A percentile compares a stretch with the other conserved stretches of the same genome.
Evolutionary conservation across 2,329 filamentous ascomycete genomes (phyloP).

Genomic region (Fusarium tanahbumbuense): DNA sequence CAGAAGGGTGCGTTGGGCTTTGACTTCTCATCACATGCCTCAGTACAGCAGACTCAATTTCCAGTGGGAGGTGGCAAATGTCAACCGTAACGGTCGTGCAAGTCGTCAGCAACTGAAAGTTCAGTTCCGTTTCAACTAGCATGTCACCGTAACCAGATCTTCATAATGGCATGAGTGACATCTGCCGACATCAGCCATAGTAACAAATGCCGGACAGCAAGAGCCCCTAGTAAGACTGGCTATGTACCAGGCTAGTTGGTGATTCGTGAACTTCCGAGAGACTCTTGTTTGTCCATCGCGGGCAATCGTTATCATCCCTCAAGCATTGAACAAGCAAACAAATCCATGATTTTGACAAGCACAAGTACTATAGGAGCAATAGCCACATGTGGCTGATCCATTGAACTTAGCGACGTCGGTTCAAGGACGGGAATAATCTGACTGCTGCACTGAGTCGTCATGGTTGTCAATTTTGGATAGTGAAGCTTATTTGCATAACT

Average conservation of each 20-base stretch:
- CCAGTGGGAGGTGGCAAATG: constrained; percentile 27
- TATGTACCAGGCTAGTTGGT: not conserved
- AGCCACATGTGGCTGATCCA: constrained; percentile 6
- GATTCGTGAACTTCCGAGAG: not conserved
- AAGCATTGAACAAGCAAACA: not conserved
- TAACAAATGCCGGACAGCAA: constrained; percentile 10
- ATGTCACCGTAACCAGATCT: not conserved
- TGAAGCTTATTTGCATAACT: not conserved
- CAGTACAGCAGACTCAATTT: not conserved
- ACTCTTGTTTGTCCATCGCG: not conserved
- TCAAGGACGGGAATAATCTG: constrained; percentile 19
- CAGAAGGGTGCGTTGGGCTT: constrained; percentile 1
- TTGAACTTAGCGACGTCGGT: constrained; percentile 7
- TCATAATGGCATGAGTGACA: constrained; percentile 3
- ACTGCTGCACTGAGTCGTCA: not conserved
- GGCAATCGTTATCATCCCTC: not conserved
- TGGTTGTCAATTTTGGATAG: not conserved
- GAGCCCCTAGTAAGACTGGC: constrained; percentile 3
- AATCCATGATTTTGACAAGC: not conserved
- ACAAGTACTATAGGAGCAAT: constrained; percentile 2
- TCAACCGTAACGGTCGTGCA: constrained; percentile 4
- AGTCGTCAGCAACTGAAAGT: constrained; percentile 10
- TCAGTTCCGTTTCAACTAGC: constrained; percentile 14
- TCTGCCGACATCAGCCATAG: constrained; percentile 18
- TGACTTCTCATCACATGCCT: constrained; percentile 27